phyloP scores from a whole-genome alignment of 1,284 basidiomycete genomes.

The Fomitopsis betulina region DNA sequence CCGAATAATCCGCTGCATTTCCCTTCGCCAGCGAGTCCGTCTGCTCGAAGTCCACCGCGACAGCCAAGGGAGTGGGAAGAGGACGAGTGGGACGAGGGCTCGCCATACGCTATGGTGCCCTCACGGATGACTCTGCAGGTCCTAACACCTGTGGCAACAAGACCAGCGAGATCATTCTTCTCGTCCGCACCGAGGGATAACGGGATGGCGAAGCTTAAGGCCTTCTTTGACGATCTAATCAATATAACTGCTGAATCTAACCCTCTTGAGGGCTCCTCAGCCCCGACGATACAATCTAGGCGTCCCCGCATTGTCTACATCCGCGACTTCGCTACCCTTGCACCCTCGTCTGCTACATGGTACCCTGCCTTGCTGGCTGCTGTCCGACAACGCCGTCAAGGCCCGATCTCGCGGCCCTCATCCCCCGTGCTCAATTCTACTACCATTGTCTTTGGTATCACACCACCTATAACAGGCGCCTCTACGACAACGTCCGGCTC shows the following conservation, averaged over 20 bases:
- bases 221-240: slow-evolving; percentile 71
- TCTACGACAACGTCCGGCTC: slow-evolving; percentile 26
- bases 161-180: slow-evolving; percentile 30
- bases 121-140: slow-evolving; percentile 62
- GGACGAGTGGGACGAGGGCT: slow-evolving; percentile 46
- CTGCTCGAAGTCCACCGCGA: slow-evolving; percentile 20
- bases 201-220: slow-evolving; percentile 53
- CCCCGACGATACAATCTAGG: slow-evolving; percentile 16
- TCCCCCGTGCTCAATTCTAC: slow-evolving; percentile 64
- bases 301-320: slow-evolving; percentile 79
- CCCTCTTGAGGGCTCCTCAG: slow-evolving; percentile 18
- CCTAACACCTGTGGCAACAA: slow-evolving; percentile 38
- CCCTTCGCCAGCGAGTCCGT: slow-evolving; percentile 31
- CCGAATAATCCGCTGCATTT: slow-evolving; percentile 72
- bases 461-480: slow-evolving; percentile 58
- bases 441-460: slow-evolving; percentile 79
- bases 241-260: slow-evolving; percentile 44
- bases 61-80: slow-evolving; percentile 32
- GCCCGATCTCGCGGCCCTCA: slow-evolving; percentile 49
- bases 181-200: slow-evolving; percentile 27
- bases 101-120: slow-evolving; percentile 27
- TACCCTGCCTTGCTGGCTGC: slow-evolving; percentile 75
- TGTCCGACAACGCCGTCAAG: slow-evolving; percentile 67
- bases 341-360: slow-evolving; percentile 70
- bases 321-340: slow-evolving; percentile 74